Evolutionary conservation across 352 stramenopile genomes (phyloP).

Genomic region (Globisporangium parvum): DNA sequence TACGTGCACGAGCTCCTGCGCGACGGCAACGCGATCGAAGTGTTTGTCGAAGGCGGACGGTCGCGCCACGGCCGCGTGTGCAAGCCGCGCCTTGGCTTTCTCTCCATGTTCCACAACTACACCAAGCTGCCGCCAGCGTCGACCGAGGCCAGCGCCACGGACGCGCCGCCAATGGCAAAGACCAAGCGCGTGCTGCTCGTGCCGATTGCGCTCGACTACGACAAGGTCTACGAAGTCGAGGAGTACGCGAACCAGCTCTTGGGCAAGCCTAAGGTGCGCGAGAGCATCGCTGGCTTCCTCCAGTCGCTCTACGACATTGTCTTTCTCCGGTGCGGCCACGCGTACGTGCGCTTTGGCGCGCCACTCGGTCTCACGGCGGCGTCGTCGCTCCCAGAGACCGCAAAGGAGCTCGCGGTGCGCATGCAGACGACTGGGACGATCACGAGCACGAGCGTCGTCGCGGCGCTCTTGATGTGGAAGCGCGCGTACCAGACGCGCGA

Average conservation of each 20-base stretch:
- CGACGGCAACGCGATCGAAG: constrained; percentile 80
- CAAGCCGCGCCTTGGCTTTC: constrained; percentile 64
- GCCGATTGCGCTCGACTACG: constrained; percentile 86
- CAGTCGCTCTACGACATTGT: constrained; percentile 69
- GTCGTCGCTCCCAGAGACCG: constrained; percentile 40
- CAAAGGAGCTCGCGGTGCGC: constrained; percentile 43
- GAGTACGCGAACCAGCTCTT: constrained; percentile 85
- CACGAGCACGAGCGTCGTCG: constrained; percentile 67
- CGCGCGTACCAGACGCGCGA: constrained; percentile 48
- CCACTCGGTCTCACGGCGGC: constrained; percentile 51
- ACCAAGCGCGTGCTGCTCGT: constrained; percentile 69
- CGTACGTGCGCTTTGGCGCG: constrained; percentile 81
- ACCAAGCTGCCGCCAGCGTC: constrained; percentile 16
- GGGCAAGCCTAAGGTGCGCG: constrained; percentile 79
- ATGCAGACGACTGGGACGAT: constrained; percentile 77
- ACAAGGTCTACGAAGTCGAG: constrained; percentile 85
- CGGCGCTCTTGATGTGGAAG: constrained; percentile 76
- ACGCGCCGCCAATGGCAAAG: constrained; percentile 15
- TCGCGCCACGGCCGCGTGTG: constrained; percentile 75
- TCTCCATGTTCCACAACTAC: constrained; percentile 70
- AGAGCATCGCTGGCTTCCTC: constrained; percentile 69
- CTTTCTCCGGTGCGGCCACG: constrained; percentile 69
- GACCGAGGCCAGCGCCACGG: neutral
- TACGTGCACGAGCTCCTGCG: constrained; percentile 81
- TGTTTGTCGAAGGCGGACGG: constrained; percentile 86